These are phyloP conservation scores for Epichloe coenophiala DNA, from an alignment of 2,329 filamentous ascomycete species.

Conservation along the genomic window DNA sequence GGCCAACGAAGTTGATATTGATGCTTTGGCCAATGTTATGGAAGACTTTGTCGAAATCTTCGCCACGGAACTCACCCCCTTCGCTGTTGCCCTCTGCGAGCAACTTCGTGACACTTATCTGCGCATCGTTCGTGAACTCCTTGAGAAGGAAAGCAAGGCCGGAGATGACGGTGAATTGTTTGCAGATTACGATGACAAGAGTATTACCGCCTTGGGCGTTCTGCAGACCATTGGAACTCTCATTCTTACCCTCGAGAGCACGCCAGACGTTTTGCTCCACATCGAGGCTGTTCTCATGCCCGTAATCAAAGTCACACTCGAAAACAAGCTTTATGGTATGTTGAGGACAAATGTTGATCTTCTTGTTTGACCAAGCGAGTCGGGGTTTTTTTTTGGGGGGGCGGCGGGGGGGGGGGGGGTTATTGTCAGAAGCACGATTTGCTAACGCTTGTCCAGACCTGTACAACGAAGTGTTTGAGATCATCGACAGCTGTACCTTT, in stretches of 20 bases:
- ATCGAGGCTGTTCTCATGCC: conserved; percentile 95
- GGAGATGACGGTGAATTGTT: conserved; percentile 66
- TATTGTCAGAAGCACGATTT: neutral
- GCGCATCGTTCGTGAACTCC: conserved; percentile 77
- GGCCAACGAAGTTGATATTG: conserved; percentile 94
- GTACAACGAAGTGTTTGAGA: conserved; percentile 97
- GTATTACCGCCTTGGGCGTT: conserved; percentile 90
- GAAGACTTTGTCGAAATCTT: conserved; percentile 99
- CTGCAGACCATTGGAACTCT: conserved; percentile 95
- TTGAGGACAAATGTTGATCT: neutral
- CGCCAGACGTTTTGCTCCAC: conserved; percentile 84
- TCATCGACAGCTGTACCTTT: conserved; percentile 98
- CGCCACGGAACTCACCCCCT: conserved; percentile 89
- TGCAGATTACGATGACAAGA: conserved; percentile 96
- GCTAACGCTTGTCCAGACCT: conserved; percentile 42
- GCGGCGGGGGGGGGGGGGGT: too few species aligned
- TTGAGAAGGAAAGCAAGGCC: conserved; percentile 73
- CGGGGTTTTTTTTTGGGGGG: too few species aligned
- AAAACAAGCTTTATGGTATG: conserved; percentile 89
- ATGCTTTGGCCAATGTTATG: conserved; percentile 96
- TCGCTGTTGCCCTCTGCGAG: conserved; percentile 89
- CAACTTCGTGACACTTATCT: conserved; percentile 94
- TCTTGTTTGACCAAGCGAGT: too few species aligned
- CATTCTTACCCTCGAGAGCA: conserved; percentile 92
- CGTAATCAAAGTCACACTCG: conserved; percentile 86